Percentiles rank a stretch among this genome's conserved stretches.
Evolutionary conservation across 2,329 filamentous ascomycete species (phyloP).

Genomic region (Pseudogymnoascus sp.): DNA sequence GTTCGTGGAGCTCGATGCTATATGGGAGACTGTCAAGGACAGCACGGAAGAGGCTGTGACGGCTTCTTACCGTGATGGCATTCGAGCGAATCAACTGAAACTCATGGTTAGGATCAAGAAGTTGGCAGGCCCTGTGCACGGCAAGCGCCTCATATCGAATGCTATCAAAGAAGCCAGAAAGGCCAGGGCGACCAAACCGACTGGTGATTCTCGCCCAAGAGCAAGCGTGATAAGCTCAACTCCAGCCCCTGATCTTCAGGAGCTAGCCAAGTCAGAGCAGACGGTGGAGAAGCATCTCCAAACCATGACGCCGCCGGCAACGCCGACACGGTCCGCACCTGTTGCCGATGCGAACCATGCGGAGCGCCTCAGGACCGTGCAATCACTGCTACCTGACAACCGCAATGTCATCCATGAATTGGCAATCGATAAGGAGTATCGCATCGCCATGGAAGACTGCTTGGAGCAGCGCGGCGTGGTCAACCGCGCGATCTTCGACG

Average conservation of each 20-base stretch:
- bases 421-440: conserved; percentile 70
- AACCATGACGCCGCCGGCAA: conserved; percentile 46
- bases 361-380: conserved; percentile 23
- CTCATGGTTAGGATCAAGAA: conserved; percentile 73
- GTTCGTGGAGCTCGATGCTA: conserved; percentile 76
- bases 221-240: conserved; percentile 44
- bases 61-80: conserved; percentile 69
- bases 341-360: conserved; percentile 16
- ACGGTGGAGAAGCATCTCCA: conserved; percentile 36
- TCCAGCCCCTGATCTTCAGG: conserved; percentile 32
- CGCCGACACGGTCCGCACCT: conserved; percentile 30
- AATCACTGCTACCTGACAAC: conserved; percentile 59
- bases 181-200: conserved; percentile 55
- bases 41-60: conserved; percentile 65
- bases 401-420: conserved; percentile 70
- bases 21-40: conserved; percentile 76
- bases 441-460: conserved; percentile 55
- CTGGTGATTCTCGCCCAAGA: conserved; percentile 63
- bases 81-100: conserved; percentile 72
- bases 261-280: conserved; percentile 34
- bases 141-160: conserved; percentile 64
- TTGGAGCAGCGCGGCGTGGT: conserved; percentile 53
- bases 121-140: conserved; percentile 62
- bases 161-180: conserved; percentile 66
- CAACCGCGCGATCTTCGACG: conserved; percentile 47